These are phyloP conservation scores for Henckelia pumila DNA, from an alignment of 257 asterid species.

Conservation along the genomic window DNA sequence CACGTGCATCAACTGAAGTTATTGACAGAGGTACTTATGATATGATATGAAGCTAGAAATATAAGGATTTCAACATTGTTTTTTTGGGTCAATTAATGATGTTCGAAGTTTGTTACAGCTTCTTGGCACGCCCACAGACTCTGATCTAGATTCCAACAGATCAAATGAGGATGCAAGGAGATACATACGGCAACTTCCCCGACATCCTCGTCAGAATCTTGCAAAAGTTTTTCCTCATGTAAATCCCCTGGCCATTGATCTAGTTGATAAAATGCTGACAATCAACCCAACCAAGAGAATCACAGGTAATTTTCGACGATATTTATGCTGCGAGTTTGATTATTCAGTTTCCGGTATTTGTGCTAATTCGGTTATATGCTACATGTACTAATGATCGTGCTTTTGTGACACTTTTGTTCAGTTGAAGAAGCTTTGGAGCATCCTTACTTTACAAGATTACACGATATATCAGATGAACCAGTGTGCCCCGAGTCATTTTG, in stretches of 20 bases:
- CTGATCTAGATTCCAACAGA: conserved; percentile 64
- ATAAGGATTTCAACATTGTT: neutral
- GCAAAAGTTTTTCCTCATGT: conserved; percentile 74
- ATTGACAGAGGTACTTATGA: conserved; percentile 78
- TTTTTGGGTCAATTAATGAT: conserved; percentile 6
- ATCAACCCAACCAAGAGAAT: conserved; percentile 80
- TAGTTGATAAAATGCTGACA: conserved; percentile 83
- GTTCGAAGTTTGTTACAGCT: conserved; percentile 41
- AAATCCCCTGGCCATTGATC: conserved; percentile 82
- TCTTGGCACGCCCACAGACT: conserved; percentile 86
- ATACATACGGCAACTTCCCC: conserved; percentile 81
- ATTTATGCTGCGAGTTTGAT: neutral
- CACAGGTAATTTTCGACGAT: conserved; percentile 49
- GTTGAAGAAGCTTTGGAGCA: conserved; percentile 87
- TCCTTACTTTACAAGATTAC: conserved; percentile 77
- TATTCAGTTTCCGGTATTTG: neutral
- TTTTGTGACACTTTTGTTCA: conserved; percentile 27
- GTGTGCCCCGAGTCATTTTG: conserved; percentile 60
- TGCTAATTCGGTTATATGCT: neutral
- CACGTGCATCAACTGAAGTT: conserved; percentile 96
- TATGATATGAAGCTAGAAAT: neutral
- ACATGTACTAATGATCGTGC: neutral
- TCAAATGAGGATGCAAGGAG: conserved; percentile 85
- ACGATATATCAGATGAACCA: conserved; percentile 82
- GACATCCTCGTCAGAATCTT: conserved; percentile 69